Evolutionary conservation across 345 rosid species (phyloP).

Genomic region (Eucalyptus tenuipes): DNA sequence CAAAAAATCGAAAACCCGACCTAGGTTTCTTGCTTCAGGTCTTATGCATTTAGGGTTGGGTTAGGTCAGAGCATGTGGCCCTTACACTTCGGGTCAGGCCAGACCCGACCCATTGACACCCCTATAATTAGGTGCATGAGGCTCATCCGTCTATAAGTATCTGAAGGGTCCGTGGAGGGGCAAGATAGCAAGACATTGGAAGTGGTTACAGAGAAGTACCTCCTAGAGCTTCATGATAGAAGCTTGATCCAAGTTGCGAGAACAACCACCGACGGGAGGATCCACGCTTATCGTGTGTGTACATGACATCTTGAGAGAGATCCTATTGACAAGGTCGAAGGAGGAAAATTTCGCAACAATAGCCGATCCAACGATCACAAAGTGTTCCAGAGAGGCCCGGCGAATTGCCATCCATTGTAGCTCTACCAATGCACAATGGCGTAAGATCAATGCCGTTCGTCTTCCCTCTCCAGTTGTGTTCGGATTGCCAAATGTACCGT

Average conservation of each 20-base stretch:
- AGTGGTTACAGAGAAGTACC: neutral
- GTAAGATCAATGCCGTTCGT: neutral
- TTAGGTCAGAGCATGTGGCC: rapidly evolving
- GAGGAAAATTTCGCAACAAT: neutral
- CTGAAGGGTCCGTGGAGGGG: neutral
- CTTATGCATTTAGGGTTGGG: rapidly evolving
- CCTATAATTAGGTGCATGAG: neutral
- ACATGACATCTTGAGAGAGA: neutral
- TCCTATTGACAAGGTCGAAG: neutral
- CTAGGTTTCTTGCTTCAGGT: too few relatives aligned
- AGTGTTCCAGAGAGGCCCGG: neutral
- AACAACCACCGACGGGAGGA: neutral
- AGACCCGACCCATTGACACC: rapidly evolving
- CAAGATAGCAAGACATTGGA: neutral
- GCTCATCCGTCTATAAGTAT: neutral
- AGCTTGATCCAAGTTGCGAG: neutral
- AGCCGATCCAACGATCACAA: neutral
- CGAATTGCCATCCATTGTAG: neutral
- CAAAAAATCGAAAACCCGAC: too few relatives aligned
- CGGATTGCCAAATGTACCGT: neutral
- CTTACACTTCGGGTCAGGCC: too few relatives aligned
- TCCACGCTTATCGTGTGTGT: neutral
- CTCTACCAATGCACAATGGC: neutral
- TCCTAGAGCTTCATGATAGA: neutral
- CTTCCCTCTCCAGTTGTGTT: neutral